Percentiles rank a stretch among this genome's conserved stretches.
phyloP scores from a whole-genome alignment of 345 rosid species.

The Moricandia arvensis region DNA sequence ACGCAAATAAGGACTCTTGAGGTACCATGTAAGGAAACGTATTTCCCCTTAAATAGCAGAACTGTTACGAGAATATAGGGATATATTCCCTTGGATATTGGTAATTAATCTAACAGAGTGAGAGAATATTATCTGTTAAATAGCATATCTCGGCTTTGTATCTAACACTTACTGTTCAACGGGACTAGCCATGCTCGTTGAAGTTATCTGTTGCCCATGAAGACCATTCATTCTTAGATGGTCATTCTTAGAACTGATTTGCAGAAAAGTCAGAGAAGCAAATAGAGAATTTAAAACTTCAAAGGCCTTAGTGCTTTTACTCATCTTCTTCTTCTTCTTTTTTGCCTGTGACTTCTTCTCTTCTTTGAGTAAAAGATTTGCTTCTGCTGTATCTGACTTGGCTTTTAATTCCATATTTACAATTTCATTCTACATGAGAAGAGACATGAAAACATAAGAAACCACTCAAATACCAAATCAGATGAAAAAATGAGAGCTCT shows the following conservation, averaged over 20 bases:
- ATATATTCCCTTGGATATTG: no score
- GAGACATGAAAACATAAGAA: not conserved
- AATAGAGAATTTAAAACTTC: not conserved
- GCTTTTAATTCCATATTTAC: not conserved
- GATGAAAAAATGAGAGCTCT: not conserved
- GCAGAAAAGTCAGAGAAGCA: no score
- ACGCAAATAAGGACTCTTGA: not conserved
- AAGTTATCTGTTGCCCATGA: conserved; percentile 17
- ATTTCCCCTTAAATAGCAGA: not conserved
- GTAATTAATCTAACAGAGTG: not conserved
- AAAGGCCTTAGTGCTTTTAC: conserved; percentile 14
- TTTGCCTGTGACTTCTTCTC: not conserved
- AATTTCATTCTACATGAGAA: not conserved
- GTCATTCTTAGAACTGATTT: no score
- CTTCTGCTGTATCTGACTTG: not conserved
- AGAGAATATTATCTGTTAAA: not conserved
- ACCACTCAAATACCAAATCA: not conserved
- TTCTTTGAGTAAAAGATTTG: not conserved
- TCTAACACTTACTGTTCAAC: not conserved
- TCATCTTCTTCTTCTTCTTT: conserved; percentile 6
- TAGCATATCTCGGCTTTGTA: no score
- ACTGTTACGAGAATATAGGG: not conserved
- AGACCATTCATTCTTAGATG: not conserved
- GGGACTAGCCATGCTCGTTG: not conserved
- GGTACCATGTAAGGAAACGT: not conserved